Evolutionary conservation across 768 basidiomycete genomes (phyloP), one percentile per base, ranked within the genome.

Genomic region (Coprinopsis cinerea): DNA sequence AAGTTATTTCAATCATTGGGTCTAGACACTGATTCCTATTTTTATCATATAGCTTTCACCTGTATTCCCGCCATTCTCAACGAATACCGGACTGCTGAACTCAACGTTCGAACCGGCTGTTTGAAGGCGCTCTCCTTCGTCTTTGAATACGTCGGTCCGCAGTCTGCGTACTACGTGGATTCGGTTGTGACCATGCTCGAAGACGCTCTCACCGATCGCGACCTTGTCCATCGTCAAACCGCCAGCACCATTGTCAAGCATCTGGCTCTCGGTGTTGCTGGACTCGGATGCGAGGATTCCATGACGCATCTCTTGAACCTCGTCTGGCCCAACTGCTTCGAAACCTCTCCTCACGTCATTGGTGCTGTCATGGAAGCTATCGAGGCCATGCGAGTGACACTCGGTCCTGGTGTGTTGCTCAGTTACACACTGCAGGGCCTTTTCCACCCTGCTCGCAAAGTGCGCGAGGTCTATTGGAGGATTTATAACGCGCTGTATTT

Each of bases 161-260:
- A 89, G 71, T 97, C 94, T 45, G 93, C 83, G 14, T 96, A 95
- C 70, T 99, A 98, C 64, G 88, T 86, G 61, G 92, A 97, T 68
- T 96, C 93, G 0, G 93, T 97, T 30, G 90, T 98, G 47, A 95
- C 93, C 13, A 92, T 98, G 82, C 82, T 99, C 28, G 96, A 99
- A 67, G 96, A 99, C 58, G 96, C 96, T 4, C 77, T 98, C 36
- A 98, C 96, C 23, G 96, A 99, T 64, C 88, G 96, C 49, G 96
- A 99, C 63, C 86, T 96, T 47, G 96, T 99, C 23, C 96, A 98
- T 63, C 86, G 96, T 50, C 96, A 99, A 66, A 99, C 96, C 0
- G 93, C 95, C 2, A 92, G 89, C 58, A 93, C 95, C 7, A 99
- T 99, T 57, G 95, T 99, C 60, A 98, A 98, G 72, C 96, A 99